Percentiles rank a stretch among this genome's conserved stretches.
Evolutionary conservation across 768 basidiomycete species (phyloP).

Genomic region (Hericium alpestre): DNA sequence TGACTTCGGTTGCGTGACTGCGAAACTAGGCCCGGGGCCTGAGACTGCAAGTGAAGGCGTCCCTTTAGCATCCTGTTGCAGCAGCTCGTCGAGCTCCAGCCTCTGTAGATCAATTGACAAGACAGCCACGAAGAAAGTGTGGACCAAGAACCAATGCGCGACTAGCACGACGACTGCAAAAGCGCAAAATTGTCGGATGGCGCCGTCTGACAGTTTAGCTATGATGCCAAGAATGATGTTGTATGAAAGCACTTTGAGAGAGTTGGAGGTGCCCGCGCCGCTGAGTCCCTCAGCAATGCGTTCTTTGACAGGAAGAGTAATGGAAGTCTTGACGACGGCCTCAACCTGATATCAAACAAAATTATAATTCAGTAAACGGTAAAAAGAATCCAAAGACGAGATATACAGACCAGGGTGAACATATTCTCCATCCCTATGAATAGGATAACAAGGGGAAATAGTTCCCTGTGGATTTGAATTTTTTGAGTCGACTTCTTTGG

Average conservation of each 20-base stretch:
- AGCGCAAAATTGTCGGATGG: conserved; percentile 84
- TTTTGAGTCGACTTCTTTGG: background rate
- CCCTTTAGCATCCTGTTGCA: conserved; percentile 58
- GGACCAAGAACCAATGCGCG: conserved; percentile 94
- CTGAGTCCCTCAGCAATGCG: conserved; percentile 88
- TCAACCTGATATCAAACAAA: conserved; percentile 48
- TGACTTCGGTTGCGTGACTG: conserved; percentile 21
- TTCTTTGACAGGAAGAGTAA: conserved; percentile 82
- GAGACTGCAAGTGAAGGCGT: conserved; percentile 31
- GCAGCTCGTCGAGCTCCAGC: conserved; percentile 82
- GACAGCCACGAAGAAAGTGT: conserved; percentile 92
- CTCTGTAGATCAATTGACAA: conserved; percentile 93
- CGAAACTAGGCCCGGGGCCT: conserved; percentile 13
- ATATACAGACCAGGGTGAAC: conserved; percentile 70
- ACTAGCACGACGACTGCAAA: conserved; percentile 92
- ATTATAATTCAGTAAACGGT: conserved; percentile 9
- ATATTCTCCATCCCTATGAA: conserved; percentile 97
- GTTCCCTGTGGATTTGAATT: conserved; percentile 40
- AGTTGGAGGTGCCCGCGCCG: conserved; percentile 82
- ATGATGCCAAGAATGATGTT: conserved; percentile 70
- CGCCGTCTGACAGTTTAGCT: conserved; percentile 62
- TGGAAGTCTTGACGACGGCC: conserved; percentile 73
- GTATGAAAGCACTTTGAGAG: conserved; percentile 84
- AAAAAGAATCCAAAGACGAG: conserved; percentile 41
- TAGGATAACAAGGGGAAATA: conserved; percentile 87